Evolutionary conservation across 2,329 filamentous ascomycete species (phyloP).

Genomic region (Penicillium thymicola): DNA sequence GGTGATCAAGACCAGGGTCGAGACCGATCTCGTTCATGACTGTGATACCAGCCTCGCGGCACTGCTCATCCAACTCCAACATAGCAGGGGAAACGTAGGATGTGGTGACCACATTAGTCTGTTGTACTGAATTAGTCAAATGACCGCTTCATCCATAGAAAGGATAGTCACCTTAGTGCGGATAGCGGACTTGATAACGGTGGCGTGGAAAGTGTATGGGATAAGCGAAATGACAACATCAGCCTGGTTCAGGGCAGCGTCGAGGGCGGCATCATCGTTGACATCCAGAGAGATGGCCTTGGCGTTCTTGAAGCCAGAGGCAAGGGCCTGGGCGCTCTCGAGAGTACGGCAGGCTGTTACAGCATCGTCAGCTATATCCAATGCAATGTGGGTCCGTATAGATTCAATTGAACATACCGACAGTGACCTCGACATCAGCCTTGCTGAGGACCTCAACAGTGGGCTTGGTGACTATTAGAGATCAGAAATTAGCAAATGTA

Average conservation of each 20-base stretch:
- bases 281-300: conserved; percentile 82
- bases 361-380: background rate
- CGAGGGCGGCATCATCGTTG: conserved; percentile 69
- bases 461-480: conserved; percentile 54
- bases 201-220: conserved; percentile 84
- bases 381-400: background rate
- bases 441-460: conserved; percentile 63
- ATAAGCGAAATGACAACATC: conserved; percentile 80
- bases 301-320: conserved; percentile 68
- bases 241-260: conserved; percentile 74
- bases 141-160: background rate
- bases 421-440: conserved; percentile 61
- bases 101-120: conserved; percentile 92
- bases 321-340: conserved; percentile 70
- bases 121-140: background rate
- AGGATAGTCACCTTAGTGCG: conserved; percentile 58
- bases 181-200: conserved; percentile 91
- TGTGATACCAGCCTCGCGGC: conserved; percentile 88
- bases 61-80: conserved; percentile 77
- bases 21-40: conserved; percentile 94
- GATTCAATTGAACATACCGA: conserved; percentile 49
- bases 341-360: conserved; percentile 73
- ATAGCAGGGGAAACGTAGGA: conserved; percentile 91
- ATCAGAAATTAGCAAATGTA: conserved; percentile 10
- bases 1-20: conserved; percentile 21